These are phyloP conservation scores for Kurtzmaniella quercitrusa DNA, from an alignment of 1,139 yeast species.

Conservation along the genomic window DNA sequence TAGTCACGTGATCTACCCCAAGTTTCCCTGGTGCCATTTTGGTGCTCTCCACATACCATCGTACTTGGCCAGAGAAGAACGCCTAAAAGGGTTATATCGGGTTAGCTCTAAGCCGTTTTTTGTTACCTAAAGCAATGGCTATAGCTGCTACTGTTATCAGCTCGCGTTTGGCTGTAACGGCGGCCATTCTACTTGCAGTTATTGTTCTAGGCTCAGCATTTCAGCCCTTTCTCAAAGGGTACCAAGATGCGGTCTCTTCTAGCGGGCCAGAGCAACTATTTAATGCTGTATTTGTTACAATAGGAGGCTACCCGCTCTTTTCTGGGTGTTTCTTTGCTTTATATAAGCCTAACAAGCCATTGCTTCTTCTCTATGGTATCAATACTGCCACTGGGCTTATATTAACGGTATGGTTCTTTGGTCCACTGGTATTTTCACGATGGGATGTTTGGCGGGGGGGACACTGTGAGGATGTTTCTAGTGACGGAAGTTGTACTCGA, in stretches of 20 bases:
- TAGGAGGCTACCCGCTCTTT: not conserved
- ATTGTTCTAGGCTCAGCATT: constrained; percentile 1
- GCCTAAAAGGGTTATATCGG: too few species aligned
- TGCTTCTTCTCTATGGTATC: not conserved
- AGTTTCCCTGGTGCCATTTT: too few species aligned
- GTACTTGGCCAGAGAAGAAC: too few species aligned
- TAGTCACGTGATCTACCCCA: too few species aligned
- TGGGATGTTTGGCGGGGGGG: constrained; percentile 40
- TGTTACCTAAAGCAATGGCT: too few species aligned
- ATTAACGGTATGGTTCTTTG: constrained; percentile 42
- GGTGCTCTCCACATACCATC: too few species aligned
- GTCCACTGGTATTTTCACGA: constrained; percentile 42
- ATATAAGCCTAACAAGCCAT: not conserved
- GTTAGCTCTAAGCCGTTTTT: too few species aligned
- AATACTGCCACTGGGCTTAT: not conserved
- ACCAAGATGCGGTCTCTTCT: not conserved
- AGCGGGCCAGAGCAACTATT: not conserved
- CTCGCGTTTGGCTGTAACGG: not conserved
- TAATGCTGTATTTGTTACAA: not conserved
- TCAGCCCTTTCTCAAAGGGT: constrained; percentile 2
- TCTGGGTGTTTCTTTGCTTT: not conserved
- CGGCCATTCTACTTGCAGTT: not conserved
- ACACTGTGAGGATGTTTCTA: constrained; percentile 20
- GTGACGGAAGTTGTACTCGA: constrained; percentile 18
- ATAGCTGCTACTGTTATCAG: too few species aligned